Conservation (phyloP, 2,329 filamentous ascomycete species). For the Teratosphaeria viscida region DNA sequence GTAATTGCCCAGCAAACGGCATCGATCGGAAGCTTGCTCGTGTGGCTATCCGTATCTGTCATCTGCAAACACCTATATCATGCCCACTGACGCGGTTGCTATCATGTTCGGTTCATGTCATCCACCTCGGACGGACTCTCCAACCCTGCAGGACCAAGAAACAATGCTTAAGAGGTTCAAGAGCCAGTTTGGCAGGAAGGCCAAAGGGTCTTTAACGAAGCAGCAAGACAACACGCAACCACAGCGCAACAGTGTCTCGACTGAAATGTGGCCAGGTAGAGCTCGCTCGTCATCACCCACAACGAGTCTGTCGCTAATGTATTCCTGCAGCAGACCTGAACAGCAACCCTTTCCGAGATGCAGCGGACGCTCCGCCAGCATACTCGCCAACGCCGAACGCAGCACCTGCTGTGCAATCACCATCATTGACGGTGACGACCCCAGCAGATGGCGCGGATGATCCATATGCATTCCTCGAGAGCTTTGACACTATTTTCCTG, state of each 20-base stretch:
- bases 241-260: conserved; percentile 10
- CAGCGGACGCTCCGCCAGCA: conserved; percentile 23
- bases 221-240: conserved; percentile 8
- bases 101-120: background rate
- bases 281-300: background rate
- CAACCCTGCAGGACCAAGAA: conserved; percentile 3
- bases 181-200: conserved; percentile 9
- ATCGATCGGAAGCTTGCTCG: background rate
- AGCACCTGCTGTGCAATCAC: conserved; percentile 10
- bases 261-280: conserved; percentile 12
- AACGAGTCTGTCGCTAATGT: background rate
- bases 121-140: conserved; percentile 7
- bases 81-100: background rate
- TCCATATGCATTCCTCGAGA: conserved; percentile 61
- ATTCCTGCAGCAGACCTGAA: background rate
- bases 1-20: background rate
- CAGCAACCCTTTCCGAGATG: conserved; percentile 7
- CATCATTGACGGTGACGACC: conserved; percentile 10
- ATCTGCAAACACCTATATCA: background rate
- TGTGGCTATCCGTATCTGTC: background rate
- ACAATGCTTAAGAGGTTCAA: conserved; percentile 10
- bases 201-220: conserved; percentile 6
- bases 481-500: conserved; percentile 80
- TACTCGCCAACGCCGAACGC: conserved; percentile 36
- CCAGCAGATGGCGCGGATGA: conserved; percentile 42